phyloP scores from a whole-genome alignment of 2,329 filamentous ascomycete genomes.

The Gremmenia infestans region DNA sequence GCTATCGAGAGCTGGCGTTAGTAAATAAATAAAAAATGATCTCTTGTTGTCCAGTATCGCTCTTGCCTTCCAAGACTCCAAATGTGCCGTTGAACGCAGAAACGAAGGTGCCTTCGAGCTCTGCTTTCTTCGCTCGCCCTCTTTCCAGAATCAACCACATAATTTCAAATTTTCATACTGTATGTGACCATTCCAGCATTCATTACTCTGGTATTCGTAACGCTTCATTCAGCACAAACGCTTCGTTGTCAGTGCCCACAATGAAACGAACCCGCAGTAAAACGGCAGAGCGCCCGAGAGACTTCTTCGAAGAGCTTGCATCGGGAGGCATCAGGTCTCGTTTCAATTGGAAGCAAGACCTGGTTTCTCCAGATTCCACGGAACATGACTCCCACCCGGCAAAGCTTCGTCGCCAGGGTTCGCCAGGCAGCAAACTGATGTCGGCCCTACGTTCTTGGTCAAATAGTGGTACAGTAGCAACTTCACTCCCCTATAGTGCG shows the following conservation, averaged over 20 bases:
- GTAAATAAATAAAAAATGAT: conserved; percentile 16
- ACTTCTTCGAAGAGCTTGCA: background rate
- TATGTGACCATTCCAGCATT: background rate
- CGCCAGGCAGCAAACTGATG: conserved; percentile 31
- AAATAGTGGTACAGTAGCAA: conserved; percentile 31
- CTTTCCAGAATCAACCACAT: background rate
- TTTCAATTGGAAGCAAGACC: background rate
- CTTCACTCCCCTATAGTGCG: background rate
- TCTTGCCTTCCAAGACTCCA: background rate
- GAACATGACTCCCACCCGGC: conserved; percentile 26
- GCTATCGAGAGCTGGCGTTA: conserved; percentile 7
- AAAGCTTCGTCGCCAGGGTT: conserved; percentile 38
- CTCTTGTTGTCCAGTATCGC: background rate
- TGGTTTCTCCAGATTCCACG: conserved; percentile 21
- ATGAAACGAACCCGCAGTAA: conserved; percentile 23
- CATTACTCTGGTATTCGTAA: conserved; percentile 2
- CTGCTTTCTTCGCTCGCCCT: background rate
- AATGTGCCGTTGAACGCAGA: background rate
- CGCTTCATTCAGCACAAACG: background rate
- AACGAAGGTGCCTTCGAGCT: background rate
- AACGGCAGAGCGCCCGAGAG: conserved; percentile 3
- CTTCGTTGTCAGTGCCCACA: background rate
- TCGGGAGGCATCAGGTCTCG: background rate
- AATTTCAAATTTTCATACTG: background rate
- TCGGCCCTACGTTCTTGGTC: conserved; percentile 40